Percentiles rank a stretch among this genome's conserved stretches.
These are phyloP conservation scores for Glycine latifolia DNA, from an alignment of 306 rosid species.

Conservation along the genomic window DNA sequence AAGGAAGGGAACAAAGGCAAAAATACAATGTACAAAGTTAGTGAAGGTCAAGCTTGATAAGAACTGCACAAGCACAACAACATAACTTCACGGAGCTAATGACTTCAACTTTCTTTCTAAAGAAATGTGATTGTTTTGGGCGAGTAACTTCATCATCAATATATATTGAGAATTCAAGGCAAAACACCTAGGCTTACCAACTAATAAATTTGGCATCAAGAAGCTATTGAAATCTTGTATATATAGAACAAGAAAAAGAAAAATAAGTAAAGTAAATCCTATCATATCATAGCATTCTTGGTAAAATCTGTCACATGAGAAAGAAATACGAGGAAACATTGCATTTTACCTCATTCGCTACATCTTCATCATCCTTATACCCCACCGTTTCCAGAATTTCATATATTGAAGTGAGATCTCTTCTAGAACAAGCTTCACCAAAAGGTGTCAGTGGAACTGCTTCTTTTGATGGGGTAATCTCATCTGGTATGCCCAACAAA, in stretches of 20 bases:
- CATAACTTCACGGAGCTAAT: not conserved
- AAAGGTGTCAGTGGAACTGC: conserved; percentile 63
- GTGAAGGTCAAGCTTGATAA: conserved; percentile 23
- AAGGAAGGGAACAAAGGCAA: not conserved
- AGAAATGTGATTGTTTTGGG: conserved; percentile 8
- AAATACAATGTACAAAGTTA: not conserved
- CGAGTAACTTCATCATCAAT: not conserved
- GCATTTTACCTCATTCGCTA: conserved; percentile 79
- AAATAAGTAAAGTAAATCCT: conserved; percentile 9
- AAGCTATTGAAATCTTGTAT: no score
- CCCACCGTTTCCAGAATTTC: conserved; percentile 78
- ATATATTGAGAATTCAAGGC: conserved; percentile 20
- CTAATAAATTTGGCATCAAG: no score
- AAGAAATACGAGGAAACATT: conserved; percentile 13
- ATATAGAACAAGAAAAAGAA: not conserved
- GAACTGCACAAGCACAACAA: conserved; percentile 24
- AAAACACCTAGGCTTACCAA: conserved; percentile 16
- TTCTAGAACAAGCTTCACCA: conserved; percentile 82
- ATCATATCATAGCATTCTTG: conserved; percentile 35
- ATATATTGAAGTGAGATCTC: conserved; percentile 83
- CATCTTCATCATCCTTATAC: conserved; percentile 89
- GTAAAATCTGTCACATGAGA: conserved; percentile 9
- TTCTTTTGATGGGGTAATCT: conserved; percentile 56
- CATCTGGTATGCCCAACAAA: conserved; percentile 71
- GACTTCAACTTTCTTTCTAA: not conserved